Evolutionary conservation across 2,329 filamentous ascomycete species (phyloP).

Genomic region (Pezizomycotina sp.): DNA sequence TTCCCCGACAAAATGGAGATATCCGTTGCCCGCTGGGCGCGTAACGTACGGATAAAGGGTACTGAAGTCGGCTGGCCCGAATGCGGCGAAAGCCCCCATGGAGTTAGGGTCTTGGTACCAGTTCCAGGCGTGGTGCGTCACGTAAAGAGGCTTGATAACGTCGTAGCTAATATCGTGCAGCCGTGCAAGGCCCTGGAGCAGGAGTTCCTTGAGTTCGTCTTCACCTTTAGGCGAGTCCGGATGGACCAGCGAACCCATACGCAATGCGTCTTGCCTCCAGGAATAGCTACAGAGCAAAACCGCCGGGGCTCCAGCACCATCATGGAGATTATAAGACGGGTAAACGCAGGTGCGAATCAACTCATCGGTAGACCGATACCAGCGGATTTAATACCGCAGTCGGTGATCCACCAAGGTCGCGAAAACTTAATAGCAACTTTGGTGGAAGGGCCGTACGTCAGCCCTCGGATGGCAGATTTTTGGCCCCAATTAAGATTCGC

Average conservation of each 20-base stretch:
- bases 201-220: slow-evolving; percentile 24
- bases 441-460: slow-evolving; percentile 26
- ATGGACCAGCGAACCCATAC: slow-evolving; percentile 25
- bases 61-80: slow-evolving; percentile 31
- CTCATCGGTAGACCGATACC: slow-evolving; percentile 27
- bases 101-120: slow-evolving; percentile 29
- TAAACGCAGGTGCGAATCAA: slow-evolving; percentile 28
- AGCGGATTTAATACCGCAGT: slow-evolving; percentile 24
- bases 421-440: slow-evolving; percentile 31
- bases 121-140: slow-evolving; percentile 28
- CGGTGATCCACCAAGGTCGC: slow-evolving; percentile 27
- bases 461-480: slow-evolving; percentile 27
- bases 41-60: slow-evolving; percentile 28
- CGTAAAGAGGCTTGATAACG: slow-evolving; percentile 15
- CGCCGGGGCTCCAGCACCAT: slow-evolving; percentile 21
- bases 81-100: slow-evolving; percentile 31
- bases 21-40: slow-evolving; percentile 23
- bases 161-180: slow-evolving; percentile 22
- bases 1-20: slow-evolving; percentile 30
- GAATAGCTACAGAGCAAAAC: slow-evolving; percentile 30
- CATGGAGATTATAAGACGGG: slow-evolving; percentile 29
- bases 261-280: slow-evolving; percentile 29
- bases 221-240: slow-evolving; percentile 19
- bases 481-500: slow-evolving; percentile 22
- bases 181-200: slow-evolving; percentile 26